Base-by-base conservation (phyloP, 2,329 filamentous ascomycete genomes). In the Metarhizium guizhouense region DNA sequence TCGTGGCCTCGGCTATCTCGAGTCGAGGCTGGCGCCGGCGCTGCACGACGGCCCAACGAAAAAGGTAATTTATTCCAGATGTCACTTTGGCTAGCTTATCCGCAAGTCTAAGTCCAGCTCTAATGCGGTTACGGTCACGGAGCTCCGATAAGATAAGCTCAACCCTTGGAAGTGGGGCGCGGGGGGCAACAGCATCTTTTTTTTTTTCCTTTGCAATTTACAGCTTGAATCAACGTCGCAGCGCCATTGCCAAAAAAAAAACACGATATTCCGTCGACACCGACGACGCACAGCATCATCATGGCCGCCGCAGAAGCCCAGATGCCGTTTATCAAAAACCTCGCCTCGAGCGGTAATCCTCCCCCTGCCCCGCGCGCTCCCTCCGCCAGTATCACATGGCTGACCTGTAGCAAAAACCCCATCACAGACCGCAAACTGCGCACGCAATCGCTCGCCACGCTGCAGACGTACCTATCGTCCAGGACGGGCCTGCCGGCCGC, bases 281-380 rank as follows among this genome's bases (percentile, higher is more conserved):
- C 13, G n/a, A 42, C 13, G 40, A 42, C 43, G 18, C 16, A 25
- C 25, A n/a, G 14, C 8, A 18, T 13, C n/a, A 48, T 10, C 20
- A 48, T 48, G 45, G 47, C 51, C n/a, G 56, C 40, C 54, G 51
- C 59, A 20, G 51, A 70, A 64, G 70, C 73, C 56, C 75, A 74
- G 58, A 81, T 82, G 77, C 87, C 89, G 6, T 95, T 95, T 62
- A 86, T 95, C 60, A 88, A 85, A 70, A 86, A 92, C 68, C 83
- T 95, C 60, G 88, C 88, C 55, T 92, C 90, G 40, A 94, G 88
- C 73, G 88, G 90, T 93, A 68, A 60, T 80, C 74, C 51, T 36
- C 29, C 32, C 4, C 16, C 7, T 10, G 18, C 53, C n/a, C n/a
- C 48, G 3, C 30, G n/a, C n/a, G 13, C 48, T 48, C 38, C 54